Percentiles rank a stretch among this genome's conserved stretches.
Conservation (phyloP, 306 rosid genomes). For the Lupinus albus region DNA sequence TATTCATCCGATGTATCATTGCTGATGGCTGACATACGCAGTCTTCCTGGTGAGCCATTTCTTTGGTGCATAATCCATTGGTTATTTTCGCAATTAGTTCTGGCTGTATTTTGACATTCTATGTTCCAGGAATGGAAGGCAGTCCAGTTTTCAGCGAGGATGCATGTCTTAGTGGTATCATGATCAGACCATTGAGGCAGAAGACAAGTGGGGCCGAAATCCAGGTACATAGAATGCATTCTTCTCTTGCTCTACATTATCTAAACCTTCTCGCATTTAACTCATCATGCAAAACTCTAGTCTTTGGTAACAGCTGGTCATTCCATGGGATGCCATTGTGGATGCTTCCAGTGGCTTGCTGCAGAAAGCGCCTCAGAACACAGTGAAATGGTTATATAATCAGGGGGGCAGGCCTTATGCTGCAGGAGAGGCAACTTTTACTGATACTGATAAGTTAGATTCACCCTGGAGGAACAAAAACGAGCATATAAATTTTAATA, state of each 20-base stretch:
- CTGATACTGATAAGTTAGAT: conserved; percentile 32
- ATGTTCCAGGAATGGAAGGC: conserved; percentile 86
- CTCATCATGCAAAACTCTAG: conserved; percentile 72
- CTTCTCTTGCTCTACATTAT: conserved; percentile 34
- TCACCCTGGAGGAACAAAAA: conserved; percentile 40
- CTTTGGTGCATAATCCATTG: conserved; percentile 47
- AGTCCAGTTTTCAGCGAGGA: conserved; percentile 78
- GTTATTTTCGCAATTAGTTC: conserved; percentile 46
- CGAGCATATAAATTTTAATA: conserved; percentile 39
- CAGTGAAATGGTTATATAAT: conserved; percentile 45
- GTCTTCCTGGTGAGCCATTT: conserved; percentile 84
- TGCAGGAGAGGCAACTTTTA: conserved; percentile 43
- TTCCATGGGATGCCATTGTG: conserved; percentile 93
- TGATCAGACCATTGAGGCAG: conserved; percentile 86
- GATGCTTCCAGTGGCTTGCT: conserved; percentile 69
- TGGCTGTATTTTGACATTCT: conserved; percentile 46
- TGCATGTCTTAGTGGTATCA: conserved; percentile 69
- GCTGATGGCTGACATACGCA: conserved; percentile 91
- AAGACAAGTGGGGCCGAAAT: conserved; percentile 77
- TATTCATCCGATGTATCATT: conserved; percentile 62
- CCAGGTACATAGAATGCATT: conserved; percentile 67
- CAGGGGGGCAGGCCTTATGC: conserved; percentile 42
- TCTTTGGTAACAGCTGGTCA: conserved; percentile 88
- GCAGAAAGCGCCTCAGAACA: conserved; percentile 50
- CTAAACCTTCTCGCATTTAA: conserved; percentile 51